A percentile compares a stretch with the other conserved stretches of the same genome.
Conservation (phyloP, 805 yeast genomes). For the Suhomyces canberraensis region DNA sequence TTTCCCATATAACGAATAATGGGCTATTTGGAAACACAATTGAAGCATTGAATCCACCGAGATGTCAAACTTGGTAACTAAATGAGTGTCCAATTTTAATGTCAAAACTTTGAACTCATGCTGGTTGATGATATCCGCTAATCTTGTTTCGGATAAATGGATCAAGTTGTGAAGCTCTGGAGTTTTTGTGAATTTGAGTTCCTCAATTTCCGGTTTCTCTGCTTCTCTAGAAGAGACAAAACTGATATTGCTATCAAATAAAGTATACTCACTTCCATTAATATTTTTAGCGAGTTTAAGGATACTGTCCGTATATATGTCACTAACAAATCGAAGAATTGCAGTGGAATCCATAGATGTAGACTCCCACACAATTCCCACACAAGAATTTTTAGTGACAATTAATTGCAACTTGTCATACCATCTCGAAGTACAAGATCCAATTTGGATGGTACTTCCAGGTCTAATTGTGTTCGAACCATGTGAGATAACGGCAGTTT, state of each 20-base stretch:
- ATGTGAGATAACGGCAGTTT: constrained; percentile 48
- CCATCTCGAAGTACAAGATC: constrained; percentile 58
- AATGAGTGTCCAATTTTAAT: constrained; percentile 33
- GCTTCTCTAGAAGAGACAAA: constrained; percentile 38
- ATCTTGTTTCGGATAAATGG: constrained; percentile 55
- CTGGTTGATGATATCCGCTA: constrained; percentile 56
- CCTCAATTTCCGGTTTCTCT: constrained; percentile 34
- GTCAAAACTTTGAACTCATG: constrained; percentile 49
- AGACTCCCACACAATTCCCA: constrained; percentile 59
- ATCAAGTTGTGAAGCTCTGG: constrained; percentile 47
- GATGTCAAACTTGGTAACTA: constrained; percentile 38
- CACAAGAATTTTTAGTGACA: constrained; percentile 53
- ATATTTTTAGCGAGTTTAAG: constrained; percentile 55
- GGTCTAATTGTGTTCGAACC: constrained; percentile 45
- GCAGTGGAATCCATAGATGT: constrained; percentile 58
- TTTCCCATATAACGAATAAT: constrained; percentile 55
- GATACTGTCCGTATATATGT: constrained; percentile 56
- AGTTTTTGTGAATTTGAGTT: constrained; percentile 36
- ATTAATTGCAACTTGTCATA: constrained; percentile 57
- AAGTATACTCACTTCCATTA: constrained; percentile 54
- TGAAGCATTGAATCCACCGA: constrained; percentile 53
- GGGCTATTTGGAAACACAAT: constrained; percentile 49
- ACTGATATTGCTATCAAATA: constrained; percentile 40
- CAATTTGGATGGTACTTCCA: constrained; percentile 48
- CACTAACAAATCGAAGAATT: constrained; percentile 53